Evolutionary conservation across 2,329 filamentous ascomycete genomes (phyloP).

Genomic region (Mollisiaceae sp.): DNA sequence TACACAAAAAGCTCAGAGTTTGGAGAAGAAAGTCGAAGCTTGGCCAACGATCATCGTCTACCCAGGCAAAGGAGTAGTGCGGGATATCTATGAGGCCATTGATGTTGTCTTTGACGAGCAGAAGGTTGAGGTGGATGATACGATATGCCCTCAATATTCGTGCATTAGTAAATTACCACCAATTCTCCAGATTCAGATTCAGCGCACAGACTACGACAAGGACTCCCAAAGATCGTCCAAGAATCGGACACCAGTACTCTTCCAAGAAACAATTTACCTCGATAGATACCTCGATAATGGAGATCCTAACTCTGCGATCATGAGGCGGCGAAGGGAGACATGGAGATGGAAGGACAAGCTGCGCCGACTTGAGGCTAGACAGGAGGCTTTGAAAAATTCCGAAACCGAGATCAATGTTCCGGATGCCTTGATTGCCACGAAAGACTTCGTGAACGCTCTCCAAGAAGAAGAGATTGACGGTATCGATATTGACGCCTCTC

Average conservation of each 20-base stretch:
- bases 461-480: conserved; percentile 47
- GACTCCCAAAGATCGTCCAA: conserved; percentile 66
- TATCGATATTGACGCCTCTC: conserved; percentile 48
- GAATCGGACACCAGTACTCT: conserved; percentile 75
- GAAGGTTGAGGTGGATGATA: conserved; percentile 69
- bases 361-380: conserved; percentile 54
- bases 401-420: conserved; percentile 36
- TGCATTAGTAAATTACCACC: conserved; percentile 80
- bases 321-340: conserved; percentile 67
- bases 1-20: conserved; percentile 54
- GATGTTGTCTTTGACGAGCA: conserved; percentile 86
- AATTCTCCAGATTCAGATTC: conserved; percentile 87
- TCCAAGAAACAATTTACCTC: conserved; percentile 83
- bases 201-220: conserved; percentile 76
- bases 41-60: conserved; percentile 64
- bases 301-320: conserved; percentile 60
- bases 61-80: conserved; percentile 53
- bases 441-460: conserved; percentile 51
- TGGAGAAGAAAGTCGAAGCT: conserved; percentile 50
- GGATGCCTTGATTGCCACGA: conserved; percentile 40
- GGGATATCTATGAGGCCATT: conserved; percentile 81
- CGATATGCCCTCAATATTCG: conserved; percentile 65
- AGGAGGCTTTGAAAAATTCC: conserved; percentile 35
- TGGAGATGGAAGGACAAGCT: conserved; percentile 78
- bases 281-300: conserved; percentile 83